Conservation (phyloP, 495 filamentous ascomycete species). For the Viridothelium virens region DNA sequence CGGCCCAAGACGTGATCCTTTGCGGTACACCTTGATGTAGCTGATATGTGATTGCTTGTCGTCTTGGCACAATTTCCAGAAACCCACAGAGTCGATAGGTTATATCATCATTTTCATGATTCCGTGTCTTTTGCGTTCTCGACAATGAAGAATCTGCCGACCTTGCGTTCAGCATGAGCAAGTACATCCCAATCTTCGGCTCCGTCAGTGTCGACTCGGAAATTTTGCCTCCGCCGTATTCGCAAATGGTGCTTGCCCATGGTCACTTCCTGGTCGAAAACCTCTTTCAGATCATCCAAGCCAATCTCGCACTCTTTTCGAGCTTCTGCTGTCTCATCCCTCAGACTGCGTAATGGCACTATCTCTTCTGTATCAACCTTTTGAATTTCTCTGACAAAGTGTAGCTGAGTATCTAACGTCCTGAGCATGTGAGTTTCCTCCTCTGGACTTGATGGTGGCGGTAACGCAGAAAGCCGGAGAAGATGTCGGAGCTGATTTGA, state of each 20-base stretch:
- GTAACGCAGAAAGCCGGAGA: slow-evolving; percentile 81
- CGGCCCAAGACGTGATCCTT: too few relatives aligned
- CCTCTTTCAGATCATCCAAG: slow-evolving; percentile 44
- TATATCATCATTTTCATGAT: neutral
- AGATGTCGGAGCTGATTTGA: slow-evolving; percentile 68
- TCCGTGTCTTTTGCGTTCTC: slow-evolving; percentile 45
- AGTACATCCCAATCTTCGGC: slow-evolving; percentile 63
- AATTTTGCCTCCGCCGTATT: slow-evolving; percentile 31
- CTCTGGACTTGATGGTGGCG: slow-evolving; percentile 51
- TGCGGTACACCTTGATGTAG: too few relatives aligned
- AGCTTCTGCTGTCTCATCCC: slow-evolving; percentile 64
- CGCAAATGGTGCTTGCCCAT: slow-evolving; percentile 45
- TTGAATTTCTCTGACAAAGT: slow-evolving; percentile 81
- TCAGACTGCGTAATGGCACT: slow-evolving; percentile 63
- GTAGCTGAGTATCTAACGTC: slow-evolving; percentile 73
- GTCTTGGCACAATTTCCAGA: too few relatives aligned
- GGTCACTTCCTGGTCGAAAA: slow-evolving; percentile 46
- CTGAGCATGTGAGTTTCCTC: slow-evolving; percentile 59
- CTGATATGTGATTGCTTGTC: too few relatives aligned
- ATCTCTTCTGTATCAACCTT: slow-evolving; percentile 65
- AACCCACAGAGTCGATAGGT: neutral
- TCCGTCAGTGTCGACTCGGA: slow-evolving; percentile 26
- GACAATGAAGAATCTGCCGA: slow-evolving; percentile 72
- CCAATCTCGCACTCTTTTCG: slow-evolving; percentile 48
- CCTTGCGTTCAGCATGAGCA: slow-evolving; percentile 53